Base-by-base conservation (phyloP, 2,329 filamentous ascomycete species). In the Xylaria polymorpha region DNA sequence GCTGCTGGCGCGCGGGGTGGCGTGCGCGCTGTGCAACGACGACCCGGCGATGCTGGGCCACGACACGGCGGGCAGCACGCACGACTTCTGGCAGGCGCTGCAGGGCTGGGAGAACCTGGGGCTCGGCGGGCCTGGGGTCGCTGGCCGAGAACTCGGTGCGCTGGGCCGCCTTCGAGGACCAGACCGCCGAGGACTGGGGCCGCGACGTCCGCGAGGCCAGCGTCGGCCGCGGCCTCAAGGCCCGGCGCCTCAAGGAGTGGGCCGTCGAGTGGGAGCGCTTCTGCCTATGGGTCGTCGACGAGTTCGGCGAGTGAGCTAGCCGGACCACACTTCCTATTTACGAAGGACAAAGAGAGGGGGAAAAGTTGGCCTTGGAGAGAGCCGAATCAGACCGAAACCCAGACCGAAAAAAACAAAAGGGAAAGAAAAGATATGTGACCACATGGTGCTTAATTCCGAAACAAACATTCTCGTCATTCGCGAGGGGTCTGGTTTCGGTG, bases 91-190 rank as follows among this genome's bases (percentile, higher is more conserved):
- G 93, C 94, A 97, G 80, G 92, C 92, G 1, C 83, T 98, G 22
- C 94, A 97, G 80, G 94, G 93, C 0, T 96, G 94, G 88, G 91
- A 97, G 68, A 97, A 97, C 77, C 87, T 98, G 15, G 96, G 94
- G 0, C 85, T 98, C 2, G 94, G 94, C 93, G 12, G 95, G 94
- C 0, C 82, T 98, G 61, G 95, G 92, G 0, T 92, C 91, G 66
- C 85, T 99, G 74, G 95, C 94, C 0, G 94, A 98, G 85, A 98
- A 97, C 77, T 97, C 93, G 73, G 90, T 98, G 53, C 87, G 93
- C 48, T 98, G 94, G 93, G 91, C 94, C 9, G 92, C 91, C 25
- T 97, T 94, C 75, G 94, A 97, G 78, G 94, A 98, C 74, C 89
- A 94, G 78, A 86, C 81, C 22, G 80, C 87, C 12, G 86, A 89